These are phyloP conservation scores for Ottelia alismoides DNA, from an alignment of 106 monocot genomes.

Conservation along the genomic window DNA sequence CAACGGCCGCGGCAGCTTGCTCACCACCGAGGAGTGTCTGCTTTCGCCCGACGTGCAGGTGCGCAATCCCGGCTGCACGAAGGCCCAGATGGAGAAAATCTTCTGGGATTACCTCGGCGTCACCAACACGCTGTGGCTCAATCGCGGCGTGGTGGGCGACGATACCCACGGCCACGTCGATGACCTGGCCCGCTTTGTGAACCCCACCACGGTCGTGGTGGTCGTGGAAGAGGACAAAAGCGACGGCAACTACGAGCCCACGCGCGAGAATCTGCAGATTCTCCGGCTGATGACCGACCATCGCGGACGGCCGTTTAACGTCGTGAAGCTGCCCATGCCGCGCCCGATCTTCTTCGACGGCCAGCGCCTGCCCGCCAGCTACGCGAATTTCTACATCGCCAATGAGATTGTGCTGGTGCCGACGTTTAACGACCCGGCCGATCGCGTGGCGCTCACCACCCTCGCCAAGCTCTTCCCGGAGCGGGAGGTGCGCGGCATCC, in stretches of 20 bases:
- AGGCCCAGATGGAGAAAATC: background rate
- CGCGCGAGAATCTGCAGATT: background rate
- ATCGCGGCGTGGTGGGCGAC: background rate
- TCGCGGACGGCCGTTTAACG: background rate
- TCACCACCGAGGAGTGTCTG: background rate
- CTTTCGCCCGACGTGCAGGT: background rate
- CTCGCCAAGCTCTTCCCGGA: background rate
- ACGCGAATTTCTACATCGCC: background rate
- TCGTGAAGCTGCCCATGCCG: background rate
- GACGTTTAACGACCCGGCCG: background rate
- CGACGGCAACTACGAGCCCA: background rate
- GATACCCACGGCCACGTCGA: background rate
- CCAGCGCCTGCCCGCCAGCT: background rate
- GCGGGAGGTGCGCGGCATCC: background rate
- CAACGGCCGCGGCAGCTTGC: background rate
- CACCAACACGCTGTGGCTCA: background rate
- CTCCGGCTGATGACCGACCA: background rate
- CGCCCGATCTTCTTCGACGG: background rate
- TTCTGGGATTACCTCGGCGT: background rate
- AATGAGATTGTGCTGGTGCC: background rate
- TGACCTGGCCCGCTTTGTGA: background rate
- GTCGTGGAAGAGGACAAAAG: background rate
- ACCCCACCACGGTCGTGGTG: background rate
- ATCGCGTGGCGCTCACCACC: background rate
- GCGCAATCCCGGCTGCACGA: no score